Evolutionary conservation across 805 yeast species (phyloP), one percentile per base, ranked within the genome.

Genomic region (Tetrapisispora arboricola): DNA sequence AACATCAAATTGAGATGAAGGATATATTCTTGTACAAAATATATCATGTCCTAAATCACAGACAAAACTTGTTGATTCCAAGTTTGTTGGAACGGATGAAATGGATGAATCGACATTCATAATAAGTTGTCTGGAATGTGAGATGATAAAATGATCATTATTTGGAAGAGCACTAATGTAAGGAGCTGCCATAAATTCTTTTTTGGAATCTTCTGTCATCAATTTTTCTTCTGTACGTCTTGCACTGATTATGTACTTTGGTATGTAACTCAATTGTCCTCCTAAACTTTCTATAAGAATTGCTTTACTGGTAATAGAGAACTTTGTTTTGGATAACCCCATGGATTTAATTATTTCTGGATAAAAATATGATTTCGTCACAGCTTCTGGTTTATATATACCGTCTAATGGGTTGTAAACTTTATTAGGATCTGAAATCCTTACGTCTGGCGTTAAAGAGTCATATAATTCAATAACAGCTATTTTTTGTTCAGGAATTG

Each of bases 1-100:
- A 38, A 75, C 67, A 62, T 90, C 98, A 61, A 84, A 88, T 30
- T 85, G 84, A 32, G 75, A 74, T 0, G 96, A 84, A 0, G 97
- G 96, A 38, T 81, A 73, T 15, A 83, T 70, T 42, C 76, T 68
- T 0, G 94, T 80, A 54, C 88, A 84, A 64, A 84, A 88, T 6
- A 82, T 58, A 55, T 85, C 94, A n/a, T 69, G 60, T 16, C 81
- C 84, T 34, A 76, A 63, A 28, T 72, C 67, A 45, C 92, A 78
- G 0, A 84, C 73, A 16, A 84, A 68, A 15, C 81, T 69, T 0
- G 96, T 87, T 2, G 95, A 84, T 61, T 90, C 97, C 39, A 87
- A 65, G 30, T 74, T 70, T 0, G 96, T 83, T 2, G 83, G 69
- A 3, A 66, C 54, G 0, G 81, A 67, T 3, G 68, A 50, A 7